Evolutionary conservation across 2,329 filamentous ascomycete species (phyloP), one percentile per base, ranked within the genome.

Genomic region (Scorias spongiosa): DNA sequence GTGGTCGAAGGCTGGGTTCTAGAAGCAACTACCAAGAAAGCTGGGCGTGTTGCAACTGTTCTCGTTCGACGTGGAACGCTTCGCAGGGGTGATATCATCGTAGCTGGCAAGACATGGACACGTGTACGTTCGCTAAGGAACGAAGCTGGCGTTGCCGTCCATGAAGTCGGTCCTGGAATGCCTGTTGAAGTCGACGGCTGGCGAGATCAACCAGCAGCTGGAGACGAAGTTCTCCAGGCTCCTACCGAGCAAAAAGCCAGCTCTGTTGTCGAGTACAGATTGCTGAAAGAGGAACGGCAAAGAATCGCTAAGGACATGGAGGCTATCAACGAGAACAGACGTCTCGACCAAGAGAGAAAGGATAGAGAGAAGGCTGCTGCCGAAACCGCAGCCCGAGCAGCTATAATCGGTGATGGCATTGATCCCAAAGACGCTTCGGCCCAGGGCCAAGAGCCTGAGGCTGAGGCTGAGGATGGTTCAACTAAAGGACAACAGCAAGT

Each of bases 121-220:
- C 81, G 81, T 51, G 79, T 98, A n/a, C 80, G 88, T 28, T 76
- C 76, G 29, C 69, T 98, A 17, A 78, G 80, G 20, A 93, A 95
- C 57, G 89, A 96, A 66, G 81, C 81, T 4, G 89, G 91, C 15
- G 65, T 72, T 2, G 70, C 79, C 10, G 67, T 96, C 12, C 53
- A 68, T 1, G 79, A 86, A 61, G 88, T 86, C 11, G 77, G 80
- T 0, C 93, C 91, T 0, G 91, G 91, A 30, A 91, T 81, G 26
- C 87, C 93, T 0, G 84, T 94, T 2, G 86, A 96, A 62, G 77
- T 98, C 15, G 78, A 95, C 49, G 91, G 91, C n/a, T 98, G 91
- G 91, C 80, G 80, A 54, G 83, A 86, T 30, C 80, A 86, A 51
- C 89, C 91, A 1, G 72, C 75, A 18, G 89, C 91, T 1, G 93